These are phyloP conservation scores for Melampsora americana DNA, from an alignment of 1,284 basidiomycete species.

Conservation along the genomic window DNA sequence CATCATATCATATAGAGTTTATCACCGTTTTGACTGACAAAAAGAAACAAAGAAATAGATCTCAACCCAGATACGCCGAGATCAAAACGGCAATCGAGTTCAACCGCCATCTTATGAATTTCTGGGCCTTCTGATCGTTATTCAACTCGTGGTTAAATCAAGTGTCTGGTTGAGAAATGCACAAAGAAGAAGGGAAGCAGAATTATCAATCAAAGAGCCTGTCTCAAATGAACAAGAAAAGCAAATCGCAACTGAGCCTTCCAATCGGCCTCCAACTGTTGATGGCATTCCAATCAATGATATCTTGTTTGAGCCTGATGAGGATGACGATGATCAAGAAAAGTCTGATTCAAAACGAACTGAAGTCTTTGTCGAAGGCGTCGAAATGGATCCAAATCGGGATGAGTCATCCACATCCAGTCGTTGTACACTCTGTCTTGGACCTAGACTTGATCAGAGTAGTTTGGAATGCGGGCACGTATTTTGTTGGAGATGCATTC, in stretches of 20 bases:
- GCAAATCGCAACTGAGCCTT: background rate
- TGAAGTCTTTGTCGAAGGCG: conserved; percentile 8
- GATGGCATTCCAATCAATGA: conserved; percentile 35
- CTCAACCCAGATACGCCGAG: conserved; percentile 23
- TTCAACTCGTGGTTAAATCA: conserved; percentile 23
- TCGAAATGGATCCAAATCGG: conserved; percentile 13
- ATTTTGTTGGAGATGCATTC: conserved; percentile 42
- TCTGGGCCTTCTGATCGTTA: conserved; percentile 31
- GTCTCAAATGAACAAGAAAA: background rate
- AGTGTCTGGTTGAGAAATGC: background rate
- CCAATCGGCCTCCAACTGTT: conserved; percentile 12
- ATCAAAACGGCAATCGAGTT: conserved; percentile 21
- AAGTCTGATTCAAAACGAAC: background rate
- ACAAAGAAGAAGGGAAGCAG: conserved; percentile 10
- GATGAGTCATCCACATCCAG: background rate
- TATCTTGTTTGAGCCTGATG: conserved; percentile 15
- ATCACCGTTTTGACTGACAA: no score
- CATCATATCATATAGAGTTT: background rate
- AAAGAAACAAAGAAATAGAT: conserved; percentile 4
- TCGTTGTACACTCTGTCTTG: conserved; percentile 40
- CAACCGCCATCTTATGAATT: conserved; percentile 37
- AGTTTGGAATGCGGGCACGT: conserved; percentile 44
- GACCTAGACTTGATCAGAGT: conserved; percentile 16
- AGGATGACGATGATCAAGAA: conserved; percentile 7
- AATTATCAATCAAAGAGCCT: background rate